Evolutionary conservation across 1,139 yeast genomes (phyloP), one percentile per base, ranked within the genome.

Genomic region (Lodderomyces pseudojiufengensis): DNA sequence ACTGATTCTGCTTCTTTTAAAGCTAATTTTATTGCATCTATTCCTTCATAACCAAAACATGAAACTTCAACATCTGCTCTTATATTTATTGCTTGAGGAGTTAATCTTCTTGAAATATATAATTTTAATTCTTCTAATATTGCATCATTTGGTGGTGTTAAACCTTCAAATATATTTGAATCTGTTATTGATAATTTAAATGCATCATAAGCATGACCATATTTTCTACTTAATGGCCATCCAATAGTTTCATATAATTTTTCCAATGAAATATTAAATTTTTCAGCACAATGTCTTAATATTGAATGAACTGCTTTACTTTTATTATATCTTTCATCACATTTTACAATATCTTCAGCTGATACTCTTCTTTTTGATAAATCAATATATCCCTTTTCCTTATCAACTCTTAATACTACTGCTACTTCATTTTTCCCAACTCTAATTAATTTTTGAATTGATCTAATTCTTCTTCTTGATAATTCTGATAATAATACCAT

Each of bases 401-500:
- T 90, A 67, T 92, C 99, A 45, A 92, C 98, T 73, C 99, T 85
- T 60, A 92, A 75, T n/a, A 94, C 98, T 42, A 92, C 97, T 23
- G 94, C 98, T 41, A 92, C 97, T 67, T 92, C 99, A 59, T 94
- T 92, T 63, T 95, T 87, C 49, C 99, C 99, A 44, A 92, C 97
- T 70, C 97, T 85, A 63, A 92, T 90, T 62, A 88, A 79, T 61
- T 92, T 94, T 66, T 92, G 99, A 57, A 92, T 92, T 39, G 97
- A 87, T 65, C 99, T 80, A 57, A 92, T 92, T 72, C 99, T 95
- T 76, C 98, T 86, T 77, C 98, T 86, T 26, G 97, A 88, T 52
- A 92, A 77, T 68, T 92, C 99, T 28, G 96, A 85, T 54, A 92
- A 77, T 51, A 92, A 74, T 43, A 92, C 95, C 99, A 92, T 92